Conservation (phyloP, 2,329 filamentous ascomycete genomes). For the Apiospora kogelbergensis region DNA sequence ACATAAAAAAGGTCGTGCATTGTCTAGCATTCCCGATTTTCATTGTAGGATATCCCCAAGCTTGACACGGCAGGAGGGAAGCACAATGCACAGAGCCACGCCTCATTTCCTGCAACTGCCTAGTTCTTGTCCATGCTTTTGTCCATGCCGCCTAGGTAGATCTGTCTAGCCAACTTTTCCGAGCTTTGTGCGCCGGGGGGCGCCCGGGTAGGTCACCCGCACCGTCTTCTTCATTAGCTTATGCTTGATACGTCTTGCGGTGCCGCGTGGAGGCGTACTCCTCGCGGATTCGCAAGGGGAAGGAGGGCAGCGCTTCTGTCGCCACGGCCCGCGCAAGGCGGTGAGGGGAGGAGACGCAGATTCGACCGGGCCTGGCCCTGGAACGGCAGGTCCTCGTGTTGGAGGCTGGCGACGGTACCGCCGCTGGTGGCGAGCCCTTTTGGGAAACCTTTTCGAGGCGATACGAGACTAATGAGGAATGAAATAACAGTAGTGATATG, state of each 20-base stretch:
- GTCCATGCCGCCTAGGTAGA: constrained; percentile 20
- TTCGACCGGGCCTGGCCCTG: constrained; percentile 23
- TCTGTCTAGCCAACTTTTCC: constrained; percentile 23
- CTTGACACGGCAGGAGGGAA: neutral
- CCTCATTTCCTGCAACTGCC: neutral
- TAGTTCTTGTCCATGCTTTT: neutral
- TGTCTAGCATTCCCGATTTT: too few species aligned
- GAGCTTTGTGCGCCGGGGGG: constrained; percentile 28
- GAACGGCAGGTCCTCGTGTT: constrained; percentile 31
- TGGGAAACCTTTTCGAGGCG: constrained; percentile 32
- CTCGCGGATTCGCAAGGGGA: constrained; percentile 22
- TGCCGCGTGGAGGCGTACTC: constrained; percentile 25
- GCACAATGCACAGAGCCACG: neutral
- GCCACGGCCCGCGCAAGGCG: too few species aligned
- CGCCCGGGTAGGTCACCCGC: constrained; percentile 31
- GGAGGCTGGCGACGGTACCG: constrained; percentile 36
- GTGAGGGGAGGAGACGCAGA: constrained; percentile 19
- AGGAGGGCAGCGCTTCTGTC: constrained; percentile 22
- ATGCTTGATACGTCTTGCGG: constrained; percentile 17
- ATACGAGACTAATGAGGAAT: too few species aligned
- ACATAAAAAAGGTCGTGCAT: too few species aligned
- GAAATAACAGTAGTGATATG: too few species aligned
- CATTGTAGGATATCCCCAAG: too few species aligned
- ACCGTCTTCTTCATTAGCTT: constrained; percentile 19
- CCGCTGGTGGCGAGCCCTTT: constrained; percentile 35